Evolutionary conservation across 1,284 basidiomycete genomes (phyloP).

Genomic region (Tilletiaria anomala): DNA sequence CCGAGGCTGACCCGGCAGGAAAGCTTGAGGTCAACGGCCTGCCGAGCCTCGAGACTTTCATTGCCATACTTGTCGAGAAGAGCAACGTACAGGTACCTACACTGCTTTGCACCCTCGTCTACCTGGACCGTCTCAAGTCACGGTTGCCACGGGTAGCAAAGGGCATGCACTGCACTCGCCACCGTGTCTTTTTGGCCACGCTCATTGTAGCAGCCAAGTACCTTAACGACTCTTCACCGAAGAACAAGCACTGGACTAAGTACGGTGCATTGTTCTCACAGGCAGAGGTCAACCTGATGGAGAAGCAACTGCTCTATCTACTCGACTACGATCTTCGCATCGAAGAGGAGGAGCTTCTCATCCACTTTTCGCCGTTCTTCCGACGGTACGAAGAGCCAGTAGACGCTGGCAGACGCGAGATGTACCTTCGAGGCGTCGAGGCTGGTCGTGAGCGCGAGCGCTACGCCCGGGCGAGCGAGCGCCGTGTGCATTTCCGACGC

Average conservation of each 20-base stretch:
- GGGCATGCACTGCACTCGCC: conserved; percentile 80
- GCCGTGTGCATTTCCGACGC: conserved; percentile 28
- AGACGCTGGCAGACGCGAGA: conserved; percentile 34
- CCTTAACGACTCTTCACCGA: conserved; percentile 73
- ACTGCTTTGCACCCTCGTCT: conserved; percentile 78
- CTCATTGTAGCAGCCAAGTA: conserved; percentile 95
- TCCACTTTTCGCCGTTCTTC: conserved; percentile 38
- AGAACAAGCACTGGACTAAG: conserved; percentile 63
- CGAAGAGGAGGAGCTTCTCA: conserved; percentile 37
- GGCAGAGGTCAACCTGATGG: conserved; percentile 75
- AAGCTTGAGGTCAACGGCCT: conserved; percentile 44
- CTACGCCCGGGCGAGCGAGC: conserved; percentile 33
- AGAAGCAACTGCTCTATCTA: conserved; percentile 53
- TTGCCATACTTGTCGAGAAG: conserved; percentile 63
- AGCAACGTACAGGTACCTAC: conserved; percentile 86
- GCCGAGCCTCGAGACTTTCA: conserved; percentile 74
- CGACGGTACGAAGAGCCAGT: conserved; percentile 30
- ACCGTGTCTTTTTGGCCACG: conserved; percentile 86
- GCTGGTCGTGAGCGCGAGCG: conserved; percentile 34
- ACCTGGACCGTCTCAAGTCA: conserved; percentile 69
- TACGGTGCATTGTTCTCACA: conserved; percentile 58
- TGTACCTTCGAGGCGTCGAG: conserved; percentile 35
- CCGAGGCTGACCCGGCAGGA: conserved; percentile 26
- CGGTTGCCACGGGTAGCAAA: conserved; percentile 70
- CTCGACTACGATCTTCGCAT: conserved; percentile 39